Percentiles rank a stretch among this genome's conserved stretches.
phyloP scores from a whole-genome alignment of 2,329 filamentous ascomycete species.

The Hymenoscyphus fraxineus region DNA sequence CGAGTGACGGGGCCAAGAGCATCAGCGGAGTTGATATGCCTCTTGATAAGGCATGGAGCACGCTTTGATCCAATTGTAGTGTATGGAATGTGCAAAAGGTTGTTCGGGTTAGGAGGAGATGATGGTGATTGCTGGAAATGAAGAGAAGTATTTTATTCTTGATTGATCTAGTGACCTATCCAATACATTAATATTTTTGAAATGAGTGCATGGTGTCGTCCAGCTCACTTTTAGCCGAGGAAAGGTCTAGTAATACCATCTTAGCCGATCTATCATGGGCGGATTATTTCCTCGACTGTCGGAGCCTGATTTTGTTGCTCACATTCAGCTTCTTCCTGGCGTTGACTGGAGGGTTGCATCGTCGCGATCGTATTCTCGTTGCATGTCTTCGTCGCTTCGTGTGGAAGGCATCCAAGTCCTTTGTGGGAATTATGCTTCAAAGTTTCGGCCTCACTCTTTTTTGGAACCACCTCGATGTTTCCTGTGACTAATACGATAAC shows the following conservation, averaged over 20 bases:
- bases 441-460: no score
- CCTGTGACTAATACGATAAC: no score
- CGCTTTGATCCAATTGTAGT: neutral
- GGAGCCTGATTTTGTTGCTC: neutral
- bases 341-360: neutral
- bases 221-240: neutral
- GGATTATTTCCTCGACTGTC: neutral
- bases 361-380: no score
- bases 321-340: neutral
- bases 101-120: neutral
- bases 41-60: slow-evolving; percentile 37
- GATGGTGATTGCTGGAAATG: neutral
- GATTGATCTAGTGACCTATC: neutral
- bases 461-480: no score
- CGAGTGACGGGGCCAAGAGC: slow-evolving; percentile 34
- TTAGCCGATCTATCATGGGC: neutral
- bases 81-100: neutral
- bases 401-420: no score
- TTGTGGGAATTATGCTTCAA: no score
- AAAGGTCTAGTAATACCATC: neutral
- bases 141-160: neutral
- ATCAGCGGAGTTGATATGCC: slow-evolving; percentile 38
- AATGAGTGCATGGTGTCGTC: neutral
- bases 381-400: no score
- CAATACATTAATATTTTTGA: neutral